These are phyloP conservation scores for Zymoseptoria passerinii DNA, from an alignment of 2,329 filamentous ascomycete genomes.

Conservation along the genomic window DNA sequence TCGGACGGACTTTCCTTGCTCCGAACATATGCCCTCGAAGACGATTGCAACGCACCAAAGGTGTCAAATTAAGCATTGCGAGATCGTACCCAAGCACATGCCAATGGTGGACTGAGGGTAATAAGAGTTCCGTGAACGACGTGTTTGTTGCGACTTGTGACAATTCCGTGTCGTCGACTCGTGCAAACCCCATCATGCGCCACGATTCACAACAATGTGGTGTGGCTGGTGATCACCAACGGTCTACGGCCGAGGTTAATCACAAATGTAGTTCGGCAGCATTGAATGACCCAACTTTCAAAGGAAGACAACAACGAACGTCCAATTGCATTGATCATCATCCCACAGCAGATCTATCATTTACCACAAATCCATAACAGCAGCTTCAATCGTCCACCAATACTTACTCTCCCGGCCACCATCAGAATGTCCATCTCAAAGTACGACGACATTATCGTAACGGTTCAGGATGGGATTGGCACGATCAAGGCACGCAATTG, in stretches of 20 bases:
- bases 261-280: background rate
- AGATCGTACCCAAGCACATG: background rate
- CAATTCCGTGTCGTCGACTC: background rate
- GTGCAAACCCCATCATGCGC: background rate
- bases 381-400: background rate
- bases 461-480: slow-evolving; percentile 18
- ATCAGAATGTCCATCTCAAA: background rate
- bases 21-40: too few relatives aligned
- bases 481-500: slow-evolving; percentile 18
- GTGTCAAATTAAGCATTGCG: background rate
- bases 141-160: background rate
- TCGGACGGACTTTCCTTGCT: too few relatives aligned
- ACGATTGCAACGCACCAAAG: background rate
- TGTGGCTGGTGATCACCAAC: background rate
- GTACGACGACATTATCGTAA: slow-evolving; percentile 21
- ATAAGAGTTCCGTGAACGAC: background rate
- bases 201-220: background rate
- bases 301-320: background rate
- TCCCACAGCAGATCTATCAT: too few relatives aligned
- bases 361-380: too few relatives aligned
- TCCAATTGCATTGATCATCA: background rate
- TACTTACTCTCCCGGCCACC: background rate
- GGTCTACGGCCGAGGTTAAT: background rate
- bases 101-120: background rate
- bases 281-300: background rate